phyloP scores from a whole-genome alignment of 345 rosid species.

The Boechera divaricarpa region DNA sequence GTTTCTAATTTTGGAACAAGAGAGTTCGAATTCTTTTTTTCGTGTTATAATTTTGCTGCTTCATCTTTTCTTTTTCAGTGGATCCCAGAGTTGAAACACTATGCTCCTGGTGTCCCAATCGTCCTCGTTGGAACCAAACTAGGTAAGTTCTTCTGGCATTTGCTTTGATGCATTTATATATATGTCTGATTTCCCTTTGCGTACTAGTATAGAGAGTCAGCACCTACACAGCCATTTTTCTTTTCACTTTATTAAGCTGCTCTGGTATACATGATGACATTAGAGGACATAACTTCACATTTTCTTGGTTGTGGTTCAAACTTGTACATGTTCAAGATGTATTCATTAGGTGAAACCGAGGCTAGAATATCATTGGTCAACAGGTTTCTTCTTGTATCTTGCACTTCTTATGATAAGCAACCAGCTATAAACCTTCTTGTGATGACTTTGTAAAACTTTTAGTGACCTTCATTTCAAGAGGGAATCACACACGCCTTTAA shows the following conservation, averaged over 20 bases:
- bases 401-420: background rate
- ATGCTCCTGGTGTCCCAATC: constrained; percentile 92
- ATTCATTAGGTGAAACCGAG: constrained; percentile 9
- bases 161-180: background rate
- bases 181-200: background rate
- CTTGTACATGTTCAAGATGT: constrained; percentile 9
- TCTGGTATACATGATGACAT: constrained; percentile 6
- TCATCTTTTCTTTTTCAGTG: constrained; percentile 56
- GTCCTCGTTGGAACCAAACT: constrained; percentile 95
- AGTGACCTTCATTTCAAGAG: constrained; percentile 1
- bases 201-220: background rate
- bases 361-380: constrained; percentile 14
- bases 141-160: constrained; percentile 50
- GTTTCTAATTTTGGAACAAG: background rate
- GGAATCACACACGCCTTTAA: background rate
- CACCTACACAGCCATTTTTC: background rate
- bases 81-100: constrained; percentile 94
- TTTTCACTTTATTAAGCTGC: constrained; percentile 22
- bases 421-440: background rate
- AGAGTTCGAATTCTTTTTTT: background rate
- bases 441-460: background rate
- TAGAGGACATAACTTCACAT: constrained; percentile 18
- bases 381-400: constrained; percentile 8
- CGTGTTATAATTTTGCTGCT: background rate
- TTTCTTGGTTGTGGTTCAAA: constrained; percentile 21